Percentiles rank a stretch among this genome's conserved stretches.
Conservation (phyloP, 768 basidiomycete species). For the Antrodiella citrinella region DNA sequence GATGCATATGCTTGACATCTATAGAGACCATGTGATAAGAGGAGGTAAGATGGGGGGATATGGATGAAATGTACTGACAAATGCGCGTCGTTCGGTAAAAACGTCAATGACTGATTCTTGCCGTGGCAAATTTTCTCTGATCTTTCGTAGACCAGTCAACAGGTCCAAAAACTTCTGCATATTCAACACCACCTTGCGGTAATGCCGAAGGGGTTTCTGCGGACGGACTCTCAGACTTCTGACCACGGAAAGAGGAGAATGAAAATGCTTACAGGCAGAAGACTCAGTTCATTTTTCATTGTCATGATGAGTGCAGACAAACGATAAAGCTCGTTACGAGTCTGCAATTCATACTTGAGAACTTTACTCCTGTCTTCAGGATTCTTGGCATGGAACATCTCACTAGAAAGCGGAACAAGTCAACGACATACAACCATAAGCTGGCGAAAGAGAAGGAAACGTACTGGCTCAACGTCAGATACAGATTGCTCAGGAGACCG, state of each 20-base stretch:
- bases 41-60: neutral
- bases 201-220: slow-evolving; percentile 41
- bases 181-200: slow-evolving; percentile 27
- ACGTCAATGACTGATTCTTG: slow-evolving; percentile 33
- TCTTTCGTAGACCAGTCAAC: slow-evolving; percentile 37
- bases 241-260: neutral
- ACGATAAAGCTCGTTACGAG: slow-evolving; percentile 32
- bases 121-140: slow-evolving; percentile 38
- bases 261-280: slow-evolving; percentile 32
- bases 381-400: slow-evolving; percentile 25
- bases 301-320: slow-evolving; percentile 30
- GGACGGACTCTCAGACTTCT: neutral
- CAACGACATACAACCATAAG: neutral
- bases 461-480: slow-evolving; percentile 35
- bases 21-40: neutral
- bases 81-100: slow-evolving; percentile 33
- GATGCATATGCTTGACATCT: slow-evolving; percentile 40
- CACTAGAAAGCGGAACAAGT: slow-evolving; percentile 18
- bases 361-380: slow-evolving; percentile 26
- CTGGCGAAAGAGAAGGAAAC: slow-evolving; percentile 6
- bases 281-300: slow-evolving; percentile 40
- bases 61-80: slow-evolving; percentile 20
- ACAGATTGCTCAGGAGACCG: slow-evolving; percentile 33
- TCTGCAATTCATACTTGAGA: slow-evolving; percentile 33
- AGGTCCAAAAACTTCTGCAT: slow-evolving; percentile 36